These are phyloP conservation scores for Xylaria telfairii DNA, from an alignment of 495 filamentous ascomycete genomes.

Conservation along the genomic window DNA sequence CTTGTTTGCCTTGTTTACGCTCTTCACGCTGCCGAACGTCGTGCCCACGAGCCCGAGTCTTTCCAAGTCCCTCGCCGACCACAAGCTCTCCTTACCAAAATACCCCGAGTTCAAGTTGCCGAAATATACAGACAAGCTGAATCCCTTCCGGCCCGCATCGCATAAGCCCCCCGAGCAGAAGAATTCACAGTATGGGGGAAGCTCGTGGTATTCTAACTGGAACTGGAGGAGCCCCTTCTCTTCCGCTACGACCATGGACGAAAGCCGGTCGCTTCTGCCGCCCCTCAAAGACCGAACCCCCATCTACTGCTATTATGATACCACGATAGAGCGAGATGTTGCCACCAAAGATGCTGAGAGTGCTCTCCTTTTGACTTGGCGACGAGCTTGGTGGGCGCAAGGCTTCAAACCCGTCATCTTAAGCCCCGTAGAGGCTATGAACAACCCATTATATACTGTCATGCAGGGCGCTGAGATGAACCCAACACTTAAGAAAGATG, in stretches of 20 bases:
- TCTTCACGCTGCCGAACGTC: constrained; percentile 54
- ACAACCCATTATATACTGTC: constrained; percentile 77
- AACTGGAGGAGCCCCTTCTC: constrained; percentile 89
- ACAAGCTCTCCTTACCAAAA: constrained; percentile 51
- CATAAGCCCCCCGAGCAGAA: constrained; percentile 76
- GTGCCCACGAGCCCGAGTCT: constrained; percentile 47
- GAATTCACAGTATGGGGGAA: constrained; percentile 77
- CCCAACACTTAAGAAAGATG: constrained; percentile 67
- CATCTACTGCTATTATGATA: constrained; percentile 94
- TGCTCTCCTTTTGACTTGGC: constrained; percentile 83
- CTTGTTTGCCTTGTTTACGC: constrained; percentile 52
- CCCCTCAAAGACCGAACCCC: constrained; percentile 72
- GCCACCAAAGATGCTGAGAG: constrained; percentile 72
- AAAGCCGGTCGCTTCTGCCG: constrained; percentile 85
- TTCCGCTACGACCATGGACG: constrained; percentile 81
- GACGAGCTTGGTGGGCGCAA: constrained; percentile 91
- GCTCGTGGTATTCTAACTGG: constrained; percentile 86
- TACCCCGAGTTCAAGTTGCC: constrained; percentile 33
- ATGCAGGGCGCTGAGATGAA: constrained; percentile 62
- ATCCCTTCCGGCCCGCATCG: constrained; percentile 70
- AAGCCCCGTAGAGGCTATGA: constrained; percentile 80
- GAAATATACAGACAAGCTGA: constrained; percentile 46
- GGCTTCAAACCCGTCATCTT: constrained; percentile 89
- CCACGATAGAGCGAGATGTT: constrained; percentile 64
- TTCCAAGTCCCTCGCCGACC: constrained; percentile 44